A percentile compares a stretch with the other conserved stretches of the same genome.
phyloP scores from a whole-genome alignment of 768 basidiomycete species.

The Hygrophoropsis aurantiaca region DNA sequence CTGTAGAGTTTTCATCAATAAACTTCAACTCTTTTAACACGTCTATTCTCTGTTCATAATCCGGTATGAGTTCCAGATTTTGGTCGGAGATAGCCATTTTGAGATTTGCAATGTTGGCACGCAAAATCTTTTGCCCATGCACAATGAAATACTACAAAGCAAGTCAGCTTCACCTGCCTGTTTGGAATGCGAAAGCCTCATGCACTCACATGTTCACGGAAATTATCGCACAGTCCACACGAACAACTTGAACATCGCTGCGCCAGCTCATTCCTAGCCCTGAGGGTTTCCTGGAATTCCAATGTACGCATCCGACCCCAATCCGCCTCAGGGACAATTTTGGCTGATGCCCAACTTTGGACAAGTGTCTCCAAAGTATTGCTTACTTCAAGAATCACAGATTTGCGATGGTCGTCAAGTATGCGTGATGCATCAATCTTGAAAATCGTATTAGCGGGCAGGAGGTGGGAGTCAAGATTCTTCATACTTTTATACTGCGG shows the following conservation, averaged over 20 bases:
- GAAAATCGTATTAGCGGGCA: background rate
- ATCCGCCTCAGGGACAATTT: conserved; percentile 69
- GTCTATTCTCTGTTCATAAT: conserved; percentile 92
- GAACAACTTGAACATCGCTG: conserved; percentile 40
- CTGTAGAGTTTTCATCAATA: conserved; percentile 94
- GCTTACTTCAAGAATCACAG: conserved; percentile 58
- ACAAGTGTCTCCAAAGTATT: conserved; percentile 48
- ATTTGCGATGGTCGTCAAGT: conserved; percentile 62
- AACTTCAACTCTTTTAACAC: conserved; percentile 91
- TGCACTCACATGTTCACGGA: conserved; percentile 70
- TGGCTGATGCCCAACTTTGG: conserved; percentile 53
- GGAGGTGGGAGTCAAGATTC: conserved; percentile 1
- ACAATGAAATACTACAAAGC: conserved; percentile 64
- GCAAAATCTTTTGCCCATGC: conserved; percentile 75
- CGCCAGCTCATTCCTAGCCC: conserved; percentile 51
- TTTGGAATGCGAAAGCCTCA: conserved; percentile 1
- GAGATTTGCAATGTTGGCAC: conserved; percentile 71
- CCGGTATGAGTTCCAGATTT: conserved; percentile 93
- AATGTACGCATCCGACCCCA: conserved; percentile 83
- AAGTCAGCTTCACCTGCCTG: conserved; percentile 2
- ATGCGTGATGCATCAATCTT: conserved; percentile 75
- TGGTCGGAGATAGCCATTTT: conserved; percentile 92
- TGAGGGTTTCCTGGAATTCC: conserved; percentile 87
- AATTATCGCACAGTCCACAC: conserved; percentile 65
- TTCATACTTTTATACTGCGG: conserved; percentile 63